A percentile compares a stretch with the other conserved stretches of the same genome.
These are phyloP conservation scores for Fusarium verticillioides DNA, from an alignment of 2,329 filamentous ascomycete genomes.

Conservation along the genomic window DNA sequence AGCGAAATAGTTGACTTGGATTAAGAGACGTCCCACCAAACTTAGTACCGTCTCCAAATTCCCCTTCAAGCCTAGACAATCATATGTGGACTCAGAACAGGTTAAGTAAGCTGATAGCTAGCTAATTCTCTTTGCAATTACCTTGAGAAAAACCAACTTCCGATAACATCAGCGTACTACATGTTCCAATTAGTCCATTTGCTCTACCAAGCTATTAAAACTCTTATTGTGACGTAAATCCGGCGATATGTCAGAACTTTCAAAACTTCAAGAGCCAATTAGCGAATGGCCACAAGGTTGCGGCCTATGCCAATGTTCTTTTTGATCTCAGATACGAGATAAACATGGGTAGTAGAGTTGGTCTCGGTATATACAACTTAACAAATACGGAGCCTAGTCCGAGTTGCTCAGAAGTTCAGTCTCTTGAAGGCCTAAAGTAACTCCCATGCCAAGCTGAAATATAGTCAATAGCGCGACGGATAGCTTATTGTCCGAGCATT, in stretches of 20 bases:
- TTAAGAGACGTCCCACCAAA: accelerated
- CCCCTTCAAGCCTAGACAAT: neutral
- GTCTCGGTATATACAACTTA: no score
- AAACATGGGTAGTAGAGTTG: neutral
- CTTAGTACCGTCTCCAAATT: no score
- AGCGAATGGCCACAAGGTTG: accelerated
- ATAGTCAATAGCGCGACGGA: neutral
- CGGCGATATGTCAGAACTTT: accelerated
- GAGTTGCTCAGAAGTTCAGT: neutral
- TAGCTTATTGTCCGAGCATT: neutral
- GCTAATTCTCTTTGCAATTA: neutral
- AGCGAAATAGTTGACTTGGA: no score
- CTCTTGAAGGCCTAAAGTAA: accelerated
- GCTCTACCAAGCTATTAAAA: no score
- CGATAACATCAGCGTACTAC: accelerated
- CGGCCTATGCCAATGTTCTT: accelerated
- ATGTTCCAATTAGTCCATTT: neutral
- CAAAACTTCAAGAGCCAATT: neutral
- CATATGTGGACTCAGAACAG: no score
- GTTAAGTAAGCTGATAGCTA: accelerated
- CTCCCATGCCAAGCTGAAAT: neutral
- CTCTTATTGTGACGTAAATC: accelerated
- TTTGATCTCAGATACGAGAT: no score
- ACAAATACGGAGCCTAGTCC: no score
- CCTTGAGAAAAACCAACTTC: accelerated